Evolutionary conservation across 768 basidiomycete species (phyloP), one percentile per base, ranked within the genome.

Genomic region (Amanita fuliginea): DNA sequence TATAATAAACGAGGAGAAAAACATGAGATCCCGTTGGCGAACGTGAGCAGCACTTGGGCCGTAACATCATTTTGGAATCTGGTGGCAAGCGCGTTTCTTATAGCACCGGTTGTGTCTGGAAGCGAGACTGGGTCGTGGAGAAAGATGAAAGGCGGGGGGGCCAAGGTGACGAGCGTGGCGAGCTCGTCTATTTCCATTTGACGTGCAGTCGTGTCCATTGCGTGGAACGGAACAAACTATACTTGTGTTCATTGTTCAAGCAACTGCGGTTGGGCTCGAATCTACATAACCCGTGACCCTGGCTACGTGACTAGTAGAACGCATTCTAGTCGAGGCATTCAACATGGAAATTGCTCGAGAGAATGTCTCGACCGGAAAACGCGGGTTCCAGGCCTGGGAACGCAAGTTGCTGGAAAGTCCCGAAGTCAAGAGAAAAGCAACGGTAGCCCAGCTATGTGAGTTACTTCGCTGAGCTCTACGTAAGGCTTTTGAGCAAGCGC

Each of bases 371-470:
- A 87, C 82, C 1, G 51, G 83, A 47, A 79, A 76, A 57, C 70
- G 72, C 40, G 76, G 74, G 7, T 70, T 81, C 44, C 72, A 88
- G 62, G 64, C 82, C 16, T 92, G 92, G 91, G 93, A 99, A 67
- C 77, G 75, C 54, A 84, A 91, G 56, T 70, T 96, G 32, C 60
- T 96, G 40, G 83, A 88, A 34, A 92, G 80, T 52, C 64, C 82
- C 11, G 96, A 98, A 64, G 85, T 97, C 47, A 90, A 80, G 64
- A 78, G 96, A 49, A 98, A 99, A 64, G 87, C 95, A 1, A 97
- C 94, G 1, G 91, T 99, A 8, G 93, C 94, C 16, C 96, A 99
- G 61, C 79, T 99, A 41, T 99, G 93, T 94, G 62, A 59, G 83
- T 73, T 28, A 30, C 50, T 45, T 53, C 45, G 49, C 7, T 6